Conservation (phyloP, 331 rosid species). For the Spiraea crenata region DNA sequence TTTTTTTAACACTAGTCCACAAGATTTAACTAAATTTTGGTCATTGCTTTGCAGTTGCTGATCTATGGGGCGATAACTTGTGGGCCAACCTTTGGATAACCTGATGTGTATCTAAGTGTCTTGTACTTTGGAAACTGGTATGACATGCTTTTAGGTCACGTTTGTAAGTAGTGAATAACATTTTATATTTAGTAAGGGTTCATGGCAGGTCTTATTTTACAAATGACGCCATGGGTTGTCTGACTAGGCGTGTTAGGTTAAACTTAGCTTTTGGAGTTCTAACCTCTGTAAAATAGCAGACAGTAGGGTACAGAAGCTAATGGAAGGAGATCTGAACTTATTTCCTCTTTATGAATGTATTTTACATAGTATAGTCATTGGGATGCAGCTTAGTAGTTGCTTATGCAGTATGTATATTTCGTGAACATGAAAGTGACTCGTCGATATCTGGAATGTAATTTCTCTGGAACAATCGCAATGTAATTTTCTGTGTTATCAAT, state of each 20-base stretch:
- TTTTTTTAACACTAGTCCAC: not conserved
- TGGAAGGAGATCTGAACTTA: constrained; percentile 34
- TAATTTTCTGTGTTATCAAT: not conserved
- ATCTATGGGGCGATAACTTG: constrained; percentile 23
- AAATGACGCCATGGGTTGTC: constrained; percentile 41
- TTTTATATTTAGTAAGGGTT: constrained; percentile 33
- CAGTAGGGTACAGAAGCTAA: constrained; percentile 30
- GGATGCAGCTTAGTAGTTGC: constrained; percentile 3
- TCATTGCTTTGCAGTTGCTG: constrained; percentile 48
- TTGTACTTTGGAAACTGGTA: not conserved
- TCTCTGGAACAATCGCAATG: not conserved
- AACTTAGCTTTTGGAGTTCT: constrained; percentile 52
- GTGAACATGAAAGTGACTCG: too few relatives aligned
- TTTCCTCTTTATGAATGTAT: constrained; percentile 17
- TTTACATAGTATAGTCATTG: not conserved
- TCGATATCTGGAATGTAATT: too few relatives aligned
- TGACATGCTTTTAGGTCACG: constrained; percentile 8
- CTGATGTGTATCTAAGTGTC: constrained; percentile 26
- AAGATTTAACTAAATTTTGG: constrained; percentile 25
- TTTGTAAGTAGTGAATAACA: constrained; percentile 18
- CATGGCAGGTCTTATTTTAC: constrained; percentile 46
- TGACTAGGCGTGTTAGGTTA: constrained; percentile 61
- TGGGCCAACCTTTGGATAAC: constrained; percentile 30
- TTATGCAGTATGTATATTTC: not conserved
- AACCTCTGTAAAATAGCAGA: constrained; percentile 49